Percentiles rank a stretch among this genome's conserved stretches.
Conservation (phyloP, 1,139 yeast species). For the Insectozyma bohioensis region DNA sequence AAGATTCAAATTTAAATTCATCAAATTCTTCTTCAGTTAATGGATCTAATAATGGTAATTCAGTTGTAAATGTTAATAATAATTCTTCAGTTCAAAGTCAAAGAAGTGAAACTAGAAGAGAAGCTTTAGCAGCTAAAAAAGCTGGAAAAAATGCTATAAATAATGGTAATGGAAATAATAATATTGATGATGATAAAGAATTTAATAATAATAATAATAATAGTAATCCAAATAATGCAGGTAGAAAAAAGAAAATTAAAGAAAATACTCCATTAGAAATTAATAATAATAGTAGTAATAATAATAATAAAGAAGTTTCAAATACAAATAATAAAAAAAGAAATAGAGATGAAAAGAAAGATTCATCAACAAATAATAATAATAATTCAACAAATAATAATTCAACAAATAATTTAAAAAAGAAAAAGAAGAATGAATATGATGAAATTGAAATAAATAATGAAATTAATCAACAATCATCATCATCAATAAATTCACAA, state of each 20-base stretch:
- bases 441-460: constrained; percentile 4
- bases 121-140: constrained; percentile 87
- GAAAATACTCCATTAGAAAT: constrained; percentile 16
- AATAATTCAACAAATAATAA: constrained; percentile 2
- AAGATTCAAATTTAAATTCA: constrained; percentile 29
- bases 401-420: constrained; percentile 3
- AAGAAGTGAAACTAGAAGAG: constrained; percentile 82
- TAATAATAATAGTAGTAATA: constrained; percentile 3
- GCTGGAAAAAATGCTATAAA: too few species aligned
- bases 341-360: constrained; percentile 4
- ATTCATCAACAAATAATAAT: constrained; percentile 2
- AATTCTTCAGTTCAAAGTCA: constrained; percentile 65
- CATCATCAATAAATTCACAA: background rate
- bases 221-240: constrained; percentile 7
- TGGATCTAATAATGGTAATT: constrained; percentile 6
- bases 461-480: background rate
- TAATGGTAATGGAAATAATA: constrained; percentile 1
- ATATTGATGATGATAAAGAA: constrained; percentile 34
- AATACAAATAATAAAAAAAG: constrained; percentile 3
- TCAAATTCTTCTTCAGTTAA: constrained; percentile 10
- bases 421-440: constrained; percentile 8
- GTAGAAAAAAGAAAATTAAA: constrained; percentile 28
- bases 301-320: background rate
- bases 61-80: constrained; percentile 16
- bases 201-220: constrained; percentile 4